Percentiles rank a stretch among this genome's conserved stretches.
These are phyloP conservation scores for Magnolia changhungtana DNA, from an alignment of 164 flowering plant genomes.

Conservation along the genomic window DNA sequence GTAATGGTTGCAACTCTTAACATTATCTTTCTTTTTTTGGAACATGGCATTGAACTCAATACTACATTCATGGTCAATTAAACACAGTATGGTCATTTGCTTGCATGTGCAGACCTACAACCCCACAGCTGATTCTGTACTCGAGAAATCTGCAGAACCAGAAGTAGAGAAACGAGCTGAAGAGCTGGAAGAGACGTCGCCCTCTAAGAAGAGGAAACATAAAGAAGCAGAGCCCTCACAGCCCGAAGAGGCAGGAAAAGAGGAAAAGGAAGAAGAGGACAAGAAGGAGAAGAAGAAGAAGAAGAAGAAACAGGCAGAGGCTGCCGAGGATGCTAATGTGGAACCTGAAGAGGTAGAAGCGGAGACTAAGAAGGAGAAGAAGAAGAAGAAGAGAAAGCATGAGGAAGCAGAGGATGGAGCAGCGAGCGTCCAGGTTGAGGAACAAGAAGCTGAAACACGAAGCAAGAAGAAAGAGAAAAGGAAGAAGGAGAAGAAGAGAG, in stretches of 20 bases:
- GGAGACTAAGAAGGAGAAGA: constrained; percentile 9
- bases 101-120: constrained; percentile 57
- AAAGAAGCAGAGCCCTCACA: constrained; percentile 19
- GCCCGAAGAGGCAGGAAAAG: constrained; percentile 9
- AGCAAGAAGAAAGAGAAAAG: constrained; percentile 43
- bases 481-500: constrained; percentile 39
- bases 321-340: constrained; percentile 13
- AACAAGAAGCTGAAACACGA: constrained; percentile 23
- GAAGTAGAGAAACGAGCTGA: constrained; percentile 7
- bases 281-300: constrained; percentile 17
- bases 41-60: constrained; percentile 72
- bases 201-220: constrained; percentile 30
- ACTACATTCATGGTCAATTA: constrained; percentile 14
- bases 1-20: too few relatives aligned
- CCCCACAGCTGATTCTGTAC: constrained; percentile 62
- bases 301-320: constrained; percentile 27
- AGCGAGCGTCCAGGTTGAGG: not conserved
- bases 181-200: constrained; percentile 4
- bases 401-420: constrained; percentile 28
- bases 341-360: constrained; percentile 22
- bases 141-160: constrained; percentile 26
- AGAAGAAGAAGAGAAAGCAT: constrained; percentile 49
- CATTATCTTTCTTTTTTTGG: constrained; percentile 47
- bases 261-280: constrained; percentile 10
- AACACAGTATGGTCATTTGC: constrained; percentile 7